Conservation (phyloP, 257 asterid genomes). For the Voacanga thouarsii region DNA sequence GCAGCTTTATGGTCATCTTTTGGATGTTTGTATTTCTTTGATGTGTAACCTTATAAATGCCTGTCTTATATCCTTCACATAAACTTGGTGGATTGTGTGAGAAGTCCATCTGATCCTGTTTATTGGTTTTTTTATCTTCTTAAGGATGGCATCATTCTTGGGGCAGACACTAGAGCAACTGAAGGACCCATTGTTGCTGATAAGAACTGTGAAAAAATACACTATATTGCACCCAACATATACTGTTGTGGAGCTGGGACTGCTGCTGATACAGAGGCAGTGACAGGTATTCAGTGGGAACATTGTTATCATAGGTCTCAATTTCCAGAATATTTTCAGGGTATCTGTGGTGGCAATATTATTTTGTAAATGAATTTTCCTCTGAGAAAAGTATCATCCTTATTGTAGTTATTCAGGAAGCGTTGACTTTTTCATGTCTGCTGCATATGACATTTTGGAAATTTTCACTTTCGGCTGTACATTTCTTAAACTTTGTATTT, state of each 20-base stretch:
- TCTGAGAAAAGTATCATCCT: not conserved
- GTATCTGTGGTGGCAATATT: not conserved
- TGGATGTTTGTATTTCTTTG: not conserved
- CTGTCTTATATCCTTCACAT: no score
- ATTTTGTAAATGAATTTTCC: not conserved
- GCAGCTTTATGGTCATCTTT: not conserved
- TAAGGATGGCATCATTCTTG: constrained; percentile 96
- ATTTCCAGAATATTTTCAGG: not conserved
- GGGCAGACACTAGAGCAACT: constrained; percentile 98
- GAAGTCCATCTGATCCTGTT: constrained; percentile 15
- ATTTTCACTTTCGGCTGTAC: not conserved
- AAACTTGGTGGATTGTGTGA: not conserved
- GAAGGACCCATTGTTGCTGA: constrained; percentile 99
- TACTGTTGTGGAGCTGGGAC: constrained; percentile 91
- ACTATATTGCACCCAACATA: constrained; percentile 83
- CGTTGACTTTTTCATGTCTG: not conserved
- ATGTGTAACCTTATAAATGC: not conserved
- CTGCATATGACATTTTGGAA: not conserved
- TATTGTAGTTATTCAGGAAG: not conserved
- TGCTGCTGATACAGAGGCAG: constrained; percentile 98
- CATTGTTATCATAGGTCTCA: not conserved
- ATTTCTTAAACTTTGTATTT: constrained; percentile 3
- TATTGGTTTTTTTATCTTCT: constrained; percentile 14
- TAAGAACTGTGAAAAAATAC: constrained; percentile 96
- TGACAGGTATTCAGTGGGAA: constrained; percentile 50